phyloP scores from a whole-genome alignment of 2,329 filamentous ascomycete genomes.

The Bipolaris zeicola region DNA sequence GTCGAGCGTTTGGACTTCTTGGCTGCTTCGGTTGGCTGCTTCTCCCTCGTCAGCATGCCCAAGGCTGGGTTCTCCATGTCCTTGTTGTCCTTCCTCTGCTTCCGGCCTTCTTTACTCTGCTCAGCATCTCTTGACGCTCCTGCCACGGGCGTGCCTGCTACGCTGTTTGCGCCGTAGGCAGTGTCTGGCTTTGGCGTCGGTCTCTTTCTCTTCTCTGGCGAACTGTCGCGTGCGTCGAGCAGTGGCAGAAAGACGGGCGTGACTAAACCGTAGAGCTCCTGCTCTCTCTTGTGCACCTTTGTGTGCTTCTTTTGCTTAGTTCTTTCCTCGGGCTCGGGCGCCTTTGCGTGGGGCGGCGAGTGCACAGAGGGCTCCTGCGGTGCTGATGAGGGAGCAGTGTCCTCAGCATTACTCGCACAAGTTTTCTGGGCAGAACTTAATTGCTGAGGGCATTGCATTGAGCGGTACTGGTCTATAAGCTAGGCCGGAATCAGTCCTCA shows the following conservation, averaged over 20 bases:
- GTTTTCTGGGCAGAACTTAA: conserved; percentile 13
- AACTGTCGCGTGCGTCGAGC: conserved; percentile 38
- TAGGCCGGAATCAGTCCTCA: conserved; percentile 36
- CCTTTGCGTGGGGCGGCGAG: conserved; percentile 18
- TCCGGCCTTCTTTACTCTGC: conserved; percentile 25
- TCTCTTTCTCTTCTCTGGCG: conserved; percentile 34
- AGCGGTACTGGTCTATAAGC: conserved; percentile 42
- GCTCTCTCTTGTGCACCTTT: conserved; percentile 46
- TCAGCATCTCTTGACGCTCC: conserved; percentile 30
- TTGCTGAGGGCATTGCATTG: conserved; percentile 36
- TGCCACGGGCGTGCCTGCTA: conserved; percentile 11
- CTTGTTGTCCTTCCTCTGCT: conserved; percentile 23
- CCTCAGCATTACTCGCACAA: conserved; percentile 7
- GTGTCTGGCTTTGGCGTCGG: conserved; percentile 21
- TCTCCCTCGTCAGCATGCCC: conserved; percentile 16
- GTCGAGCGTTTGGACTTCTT: conserved; percentile 37
- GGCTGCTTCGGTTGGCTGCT: conserved; percentile 19
- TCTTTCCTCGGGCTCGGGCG: conserved; percentile 27
- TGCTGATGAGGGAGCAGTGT: conserved; percentile 3
- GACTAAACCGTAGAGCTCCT: conserved; percentile 46
- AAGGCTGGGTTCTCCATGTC: conserved; percentile 22
- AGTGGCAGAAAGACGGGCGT: conserved; percentile 46
- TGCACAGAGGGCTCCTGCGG: conserved; percentile 3
- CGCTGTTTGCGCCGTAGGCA: conserved; percentile 12
- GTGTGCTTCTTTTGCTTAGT: conserved; percentile 44